These are phyloP conservation scores for Patellifolia procumbens DNA, from an alignment of 179 eudicot species.

Conservation along the genomic window DNA sequence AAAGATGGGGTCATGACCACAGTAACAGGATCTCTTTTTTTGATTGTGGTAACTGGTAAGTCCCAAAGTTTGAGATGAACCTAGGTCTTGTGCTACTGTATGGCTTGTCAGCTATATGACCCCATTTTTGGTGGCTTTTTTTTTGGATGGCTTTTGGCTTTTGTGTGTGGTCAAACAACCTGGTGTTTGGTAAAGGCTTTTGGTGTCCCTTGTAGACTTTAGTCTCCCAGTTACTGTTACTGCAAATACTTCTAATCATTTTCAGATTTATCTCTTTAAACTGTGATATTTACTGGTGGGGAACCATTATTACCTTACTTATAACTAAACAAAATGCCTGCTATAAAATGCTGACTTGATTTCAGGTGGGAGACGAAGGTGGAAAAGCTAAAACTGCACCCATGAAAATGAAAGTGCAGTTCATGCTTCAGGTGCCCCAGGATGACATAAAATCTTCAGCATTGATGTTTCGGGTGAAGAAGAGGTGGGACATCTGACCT, in stretches of 20 bases:
- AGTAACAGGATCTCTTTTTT: not conserved
- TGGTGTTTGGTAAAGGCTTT: too few species aligned
- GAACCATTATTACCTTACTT: not conserved
- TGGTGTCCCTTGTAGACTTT: too few species aligned
- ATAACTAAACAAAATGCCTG: not conserved
- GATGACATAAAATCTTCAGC: slow-evolving; percentile 77
- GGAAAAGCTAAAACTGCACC: slow-evolving; percentile 88
- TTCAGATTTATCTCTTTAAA: not conserved
- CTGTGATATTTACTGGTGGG: not conserved
- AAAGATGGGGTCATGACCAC: not conserved
- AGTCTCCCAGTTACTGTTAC: too few species aligned
- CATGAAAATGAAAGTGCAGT: slow-evolving; percentile 82
- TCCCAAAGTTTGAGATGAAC: not conserved
- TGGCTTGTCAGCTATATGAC: not conserved
- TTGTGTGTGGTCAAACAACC: too few species aligned
- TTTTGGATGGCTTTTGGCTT: too few species aligned
- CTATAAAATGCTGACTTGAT: slow-evolving; percentile 3
- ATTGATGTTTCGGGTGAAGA: slow-evolving; percentile 88
- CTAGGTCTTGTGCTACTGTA: not conserved
- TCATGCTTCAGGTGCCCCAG: slow-evolving; percentile 97
- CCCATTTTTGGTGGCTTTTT: not conserved
- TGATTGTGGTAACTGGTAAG: not conserved
- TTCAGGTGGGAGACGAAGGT: slow-evolving; percentile 82
- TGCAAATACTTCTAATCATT: too few species aligned
- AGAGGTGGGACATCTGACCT: slow-evolving; percentile 87